Evolutionary conservation across 495 filamentous ascomycete genomes (phyloP).

Genomic region (Symbiotaphrina buchneri): DNA sequence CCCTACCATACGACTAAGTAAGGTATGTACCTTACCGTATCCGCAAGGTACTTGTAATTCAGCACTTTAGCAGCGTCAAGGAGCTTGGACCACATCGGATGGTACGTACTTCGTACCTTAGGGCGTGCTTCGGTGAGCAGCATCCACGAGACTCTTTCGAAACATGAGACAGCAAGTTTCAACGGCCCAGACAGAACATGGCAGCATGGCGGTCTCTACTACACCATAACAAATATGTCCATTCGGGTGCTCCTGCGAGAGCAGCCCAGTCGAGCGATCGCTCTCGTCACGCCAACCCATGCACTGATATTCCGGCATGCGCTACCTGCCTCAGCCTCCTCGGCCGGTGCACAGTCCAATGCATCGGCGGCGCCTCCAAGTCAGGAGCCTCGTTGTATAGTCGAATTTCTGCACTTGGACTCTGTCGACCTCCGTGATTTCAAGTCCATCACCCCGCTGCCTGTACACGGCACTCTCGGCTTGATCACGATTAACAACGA

Average conservation of each 20-base stretch:
- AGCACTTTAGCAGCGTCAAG: too few species aligned
- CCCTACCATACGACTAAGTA: too few species aligned
- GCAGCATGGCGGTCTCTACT: too few species aligned
- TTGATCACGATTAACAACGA: constrained; percentile 68
- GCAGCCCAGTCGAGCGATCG: constrained; percentile 66
- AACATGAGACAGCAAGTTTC: too few species aligned
- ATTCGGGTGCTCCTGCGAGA: constrained; percentile 46
- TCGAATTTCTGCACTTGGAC: constrained; percentile 56
- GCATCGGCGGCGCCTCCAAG: constrained; percentile 6
- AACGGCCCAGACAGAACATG: too few species aligned
- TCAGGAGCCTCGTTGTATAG: constrained; percentile 41
- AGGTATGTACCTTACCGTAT: too few species aligned
- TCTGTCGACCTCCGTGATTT: constrained; percentile 49
- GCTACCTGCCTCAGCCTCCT: constrained; percentile 17
- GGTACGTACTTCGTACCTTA: too few species aligned
- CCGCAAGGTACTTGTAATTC: too few species aligned
- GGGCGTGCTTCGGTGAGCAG: too few species aligned
- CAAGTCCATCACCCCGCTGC: constrained; percentile 40
- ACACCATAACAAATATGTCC: constrained; percentile 16
- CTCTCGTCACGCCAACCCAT: constrained; percentile 54
- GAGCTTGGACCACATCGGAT: too few species aligned
- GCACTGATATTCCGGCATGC: constrained; percentile 66
- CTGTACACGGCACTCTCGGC: constrained; percentile 76
- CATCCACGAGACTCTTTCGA: too few species aligned
- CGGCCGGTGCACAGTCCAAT: too few species aligned